Base-by-base conservation (phyloP, 192 early-diverging fungal species). In the Umbelopsis sp. region DNA sequence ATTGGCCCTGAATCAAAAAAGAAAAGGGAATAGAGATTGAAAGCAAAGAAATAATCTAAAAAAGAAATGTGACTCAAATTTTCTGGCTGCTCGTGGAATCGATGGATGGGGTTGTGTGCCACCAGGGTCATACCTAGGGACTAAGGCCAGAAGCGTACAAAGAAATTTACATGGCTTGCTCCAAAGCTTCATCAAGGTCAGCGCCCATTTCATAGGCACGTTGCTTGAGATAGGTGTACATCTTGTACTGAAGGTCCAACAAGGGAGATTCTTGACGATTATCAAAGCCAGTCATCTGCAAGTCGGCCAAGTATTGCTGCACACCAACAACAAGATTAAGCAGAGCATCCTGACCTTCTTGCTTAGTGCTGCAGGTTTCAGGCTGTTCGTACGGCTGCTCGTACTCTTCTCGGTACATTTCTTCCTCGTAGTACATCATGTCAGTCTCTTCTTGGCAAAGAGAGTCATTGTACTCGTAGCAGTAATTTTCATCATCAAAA, bases 141-240 rank as follows among this genome's bases (percentile, higher is more conserved):
- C 4, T 21, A 49, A 51, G 20, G 49, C 51, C n/a, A 22, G 23
- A 23, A 18, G 21, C 8, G 7, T n/a, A 4, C 27, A 33, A 22
- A 30, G 27, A 61, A 2, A 7, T 33, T 61, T 61, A 61, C 55
- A 61, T 61, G 30, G 55, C 55, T 61, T 61, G 55, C 30, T 61
- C 55, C 55, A 61, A 33, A n/a, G 55, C 55, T 61, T 61, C 55
- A 70, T 70, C 45, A n/a, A 50, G 25, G 50, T 73, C 37, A 23
- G 65, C 41, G n/a, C 74, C 74, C 44, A 76, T 50, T 67, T 78
- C 71, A 55, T 30, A 66, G 9, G 67, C 76, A 41, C 69, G 66
- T 53, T 70, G 76, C 46, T 69, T 69, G 71, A 78, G 49, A 58
- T 69, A 78, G 21, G 64, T 73, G n/a, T 73, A 73, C 71, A 78